These are phyloP conservation scores for Backusella sp. DNA, from an alignment of 192 early-diverging fungal genomes.

Conservation along the genomic window DNA sequence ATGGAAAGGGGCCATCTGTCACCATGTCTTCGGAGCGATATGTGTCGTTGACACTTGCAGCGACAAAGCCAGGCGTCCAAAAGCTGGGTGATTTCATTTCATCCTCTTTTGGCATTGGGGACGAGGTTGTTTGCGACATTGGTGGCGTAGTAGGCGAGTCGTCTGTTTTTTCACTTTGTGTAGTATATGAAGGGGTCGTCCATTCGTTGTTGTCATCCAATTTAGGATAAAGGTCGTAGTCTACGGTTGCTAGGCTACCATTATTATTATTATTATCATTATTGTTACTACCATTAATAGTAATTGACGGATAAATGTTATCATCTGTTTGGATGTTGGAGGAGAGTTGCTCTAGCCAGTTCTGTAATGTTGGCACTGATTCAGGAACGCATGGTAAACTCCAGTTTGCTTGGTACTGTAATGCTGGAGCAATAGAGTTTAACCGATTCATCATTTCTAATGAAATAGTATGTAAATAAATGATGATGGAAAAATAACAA, in stretches of 20 bases:
- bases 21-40: background rate
- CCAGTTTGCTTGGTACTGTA: slow-evolving; percentile 3
- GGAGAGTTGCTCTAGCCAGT: slow-evolving; percentile 29
- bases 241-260: background rate
- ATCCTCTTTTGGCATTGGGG: background rate
- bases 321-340: slow-evolving; percentile 20
- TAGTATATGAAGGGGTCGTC: background rate
- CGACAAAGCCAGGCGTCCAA: background rate
- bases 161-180: background rate
- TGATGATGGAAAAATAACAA: background rate
- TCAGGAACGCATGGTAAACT: slow-evolving; percentile 9
- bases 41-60: background rate
- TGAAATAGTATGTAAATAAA: background rate
- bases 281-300: background rate
- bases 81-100: background rate
- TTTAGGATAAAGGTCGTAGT: slow-evolving; percentile 6
- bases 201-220: background rate
- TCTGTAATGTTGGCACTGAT: slow-evolving; percentile 13
- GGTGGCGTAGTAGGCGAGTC: background rate
- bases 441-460: slow-evolving; percentile 29
- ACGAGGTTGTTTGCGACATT: background rate
- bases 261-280: background rate
- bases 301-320: slow-evolving; percentile 19
- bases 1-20: background rate
- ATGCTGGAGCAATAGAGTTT: slow-evolving; percentile 7